phyloP scores from a whole-genome alignment of 2,329 filamentous ascomycete genomes.

The Macroventuria anomochaeta region DNA sequence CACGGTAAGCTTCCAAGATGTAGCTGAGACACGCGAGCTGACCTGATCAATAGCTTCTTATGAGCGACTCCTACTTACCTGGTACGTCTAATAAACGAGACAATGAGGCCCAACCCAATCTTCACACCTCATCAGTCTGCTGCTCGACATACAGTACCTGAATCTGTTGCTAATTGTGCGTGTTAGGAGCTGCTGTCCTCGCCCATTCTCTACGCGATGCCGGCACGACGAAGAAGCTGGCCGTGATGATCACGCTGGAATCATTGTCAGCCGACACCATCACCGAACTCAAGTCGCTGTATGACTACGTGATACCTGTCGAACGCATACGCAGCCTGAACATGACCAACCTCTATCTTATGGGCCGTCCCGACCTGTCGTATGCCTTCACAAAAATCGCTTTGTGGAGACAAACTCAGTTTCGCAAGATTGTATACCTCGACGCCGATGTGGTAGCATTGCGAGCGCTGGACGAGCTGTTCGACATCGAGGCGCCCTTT shows the following conservation, averaged over 20 bases:
- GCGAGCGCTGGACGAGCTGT: slow-evolving; percentile 90
- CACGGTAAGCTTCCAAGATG: slow-evolving; percentile 58
- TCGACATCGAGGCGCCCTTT: slow-evolving; percentile 67
- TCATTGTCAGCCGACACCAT: slow-evolving; percentile 77
- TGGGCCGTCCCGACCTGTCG: slow-evolving; percentile 88
- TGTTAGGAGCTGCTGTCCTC: slow-evolving; percentile 83
- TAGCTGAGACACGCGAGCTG: slow-evolving; percentile 32
- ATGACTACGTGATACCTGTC: slow-evolving; percentile 88
- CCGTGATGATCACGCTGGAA: slow-evolving; percentile 81
- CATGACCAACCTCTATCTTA: slow-evolving; percentile 84
- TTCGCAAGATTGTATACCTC: slow-evolving; percentile 90
- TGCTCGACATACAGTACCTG: not conserved
- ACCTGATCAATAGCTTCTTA: slow-evolving; percentile 71
- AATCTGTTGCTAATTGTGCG: not conserved
- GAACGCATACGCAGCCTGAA: slow-evolving; percentile 76
- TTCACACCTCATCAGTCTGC: not conserved
- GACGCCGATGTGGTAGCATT: slow-evolving; percentile 94
- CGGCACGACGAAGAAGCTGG: slow-evolving; percentile 84
- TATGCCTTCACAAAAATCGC: slow-evolving; percentile 97
- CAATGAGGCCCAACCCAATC: not conserved
- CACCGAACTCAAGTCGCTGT: slow-evolving; percentile 79
- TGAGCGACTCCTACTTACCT: slow-evolving; percentile 91
- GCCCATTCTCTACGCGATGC: slow-evolving; percentile 94
- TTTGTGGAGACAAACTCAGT: slow-evolving; percentile 90
- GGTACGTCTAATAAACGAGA: slow-evolving; percentile 61